These are phyloP conservation scores for Polyporus arcularius DNA, from an alignment of 768 basidiomycete genomes.

Conservation along the genomic window DNA sequence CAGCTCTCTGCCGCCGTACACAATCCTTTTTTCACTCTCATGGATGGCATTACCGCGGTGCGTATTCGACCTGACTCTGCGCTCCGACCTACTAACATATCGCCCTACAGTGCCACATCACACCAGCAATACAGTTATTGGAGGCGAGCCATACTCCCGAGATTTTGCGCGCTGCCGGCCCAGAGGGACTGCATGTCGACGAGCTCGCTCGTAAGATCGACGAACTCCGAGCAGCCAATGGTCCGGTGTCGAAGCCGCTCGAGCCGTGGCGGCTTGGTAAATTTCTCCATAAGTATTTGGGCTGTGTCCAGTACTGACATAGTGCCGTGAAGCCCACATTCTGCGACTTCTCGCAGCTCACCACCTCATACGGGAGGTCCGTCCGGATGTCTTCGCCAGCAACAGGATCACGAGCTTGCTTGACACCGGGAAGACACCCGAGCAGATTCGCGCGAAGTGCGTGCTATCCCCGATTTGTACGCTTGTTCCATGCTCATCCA, in stretches of 20 bases:
- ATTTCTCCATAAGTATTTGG: not conserved
- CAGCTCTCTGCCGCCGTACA: constrained; percentile 4
- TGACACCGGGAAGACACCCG: constrained; percentile 18
- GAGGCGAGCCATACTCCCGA: constrained; percentile 16
- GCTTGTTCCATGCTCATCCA: no score
- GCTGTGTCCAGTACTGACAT: not conserved
- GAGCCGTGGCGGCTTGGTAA: not conserved
- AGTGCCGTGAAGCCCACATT: constrained; percentile 6
- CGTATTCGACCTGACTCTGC: not conserved
- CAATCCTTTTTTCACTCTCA: constrained; percentile 2
- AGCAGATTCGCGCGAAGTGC: constrained; percentile 3
- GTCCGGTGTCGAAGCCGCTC: not conserved
- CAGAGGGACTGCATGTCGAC: not conserved
- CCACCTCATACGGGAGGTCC: constrained; percentile 24
- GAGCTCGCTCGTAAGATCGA: not conserved
- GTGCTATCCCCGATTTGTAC: no score
- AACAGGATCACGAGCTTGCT: constrained; percentile 19
- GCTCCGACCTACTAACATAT: not conserved
- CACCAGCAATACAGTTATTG: not conserved
- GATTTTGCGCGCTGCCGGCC: constrained; percentile 19
- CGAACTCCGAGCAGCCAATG: constrained; percentile 11
- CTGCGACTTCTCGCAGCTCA: constrained; percentile 23
- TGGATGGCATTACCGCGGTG: constrained; percentile 28
- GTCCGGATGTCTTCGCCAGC: constrained; percentile 23
- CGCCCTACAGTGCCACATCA: constrained; percentile 4